phyloP scores from a whole-genome alignment of 257 asterid genomes.

The Solanum ossicruentum region DNA sequence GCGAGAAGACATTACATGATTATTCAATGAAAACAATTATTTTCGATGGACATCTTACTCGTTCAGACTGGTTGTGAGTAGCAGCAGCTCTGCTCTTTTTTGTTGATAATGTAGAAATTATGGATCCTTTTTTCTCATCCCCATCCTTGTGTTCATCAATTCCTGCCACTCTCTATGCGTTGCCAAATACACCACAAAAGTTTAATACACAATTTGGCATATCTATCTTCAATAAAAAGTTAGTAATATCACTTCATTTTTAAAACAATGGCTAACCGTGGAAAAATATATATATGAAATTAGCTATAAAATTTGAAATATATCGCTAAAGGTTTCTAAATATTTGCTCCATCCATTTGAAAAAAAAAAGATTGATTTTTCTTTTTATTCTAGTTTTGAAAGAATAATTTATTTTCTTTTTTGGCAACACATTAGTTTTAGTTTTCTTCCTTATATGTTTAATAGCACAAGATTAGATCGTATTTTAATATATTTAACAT shows the following conservation, averaged over 20 bases:
- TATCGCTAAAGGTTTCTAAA: too few relatives aligned
- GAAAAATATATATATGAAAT: too few relatives aligned
- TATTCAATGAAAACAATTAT: not conserved
- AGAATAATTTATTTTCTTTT: too few relatives aligned
- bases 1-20: not conserved
- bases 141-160: conserved; percentile 18
- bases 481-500: too few relatives aligned
- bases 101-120: conserved; percentile 36
- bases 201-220: not conserved
- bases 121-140: conserved; percentile 22
- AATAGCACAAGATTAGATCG: too few relatives aligned
- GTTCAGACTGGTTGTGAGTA: conserved; percentile 69
- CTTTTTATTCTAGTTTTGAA: too few relatives aligned
- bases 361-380: too few relatives aligned
- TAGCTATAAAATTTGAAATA: too few relatives aligned
- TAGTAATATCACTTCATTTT: not conserved
- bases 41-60: conserved; percentile 20
- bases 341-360: too few relatives aligned
- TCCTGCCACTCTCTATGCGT: conserved; percentile 19
- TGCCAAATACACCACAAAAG: not conserved
- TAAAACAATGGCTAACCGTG: too few relatives aligned
- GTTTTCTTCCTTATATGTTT: too few relatives aligned
- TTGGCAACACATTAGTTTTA: too few relatives aligned
- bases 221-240: not conserved
- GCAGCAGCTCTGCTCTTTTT: conserved; percentile 77